Percentiles rank a stretch among this genome's conserved stretches.
Evolutionary conservation across 2,329 filamentous ascomycete genomes (phyloP).

Genomic region (Rhexocercosporidium sp.): DNA sequence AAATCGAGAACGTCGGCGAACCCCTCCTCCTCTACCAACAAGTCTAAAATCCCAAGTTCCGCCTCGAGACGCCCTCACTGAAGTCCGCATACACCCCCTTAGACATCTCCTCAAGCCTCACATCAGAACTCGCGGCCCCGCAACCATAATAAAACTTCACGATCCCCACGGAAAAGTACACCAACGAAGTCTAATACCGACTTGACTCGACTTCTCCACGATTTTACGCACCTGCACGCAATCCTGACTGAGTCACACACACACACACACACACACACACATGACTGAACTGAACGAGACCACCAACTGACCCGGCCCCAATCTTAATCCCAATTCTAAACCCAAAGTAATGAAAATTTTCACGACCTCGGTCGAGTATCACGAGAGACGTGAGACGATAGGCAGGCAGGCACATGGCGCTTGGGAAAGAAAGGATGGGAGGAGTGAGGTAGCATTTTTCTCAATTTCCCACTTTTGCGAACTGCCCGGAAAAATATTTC

Average conservation of each 20-base stretch:
- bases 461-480: background rate
- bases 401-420: background rate
- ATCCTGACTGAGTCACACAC: background rate
- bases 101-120: background rate
- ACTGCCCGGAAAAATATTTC: too few species aligned
- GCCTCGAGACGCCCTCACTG: too few species aligned
- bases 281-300: background rate
- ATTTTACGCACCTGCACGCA: background rate
- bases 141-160: background rate
- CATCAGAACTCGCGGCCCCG: background rate
- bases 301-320: too few species aligned
- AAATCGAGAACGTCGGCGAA: conserved; percentile 98
- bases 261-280: background rate
- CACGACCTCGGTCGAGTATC: background rate
- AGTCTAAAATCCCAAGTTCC: conserved; percentile 35
- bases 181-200: background rate
- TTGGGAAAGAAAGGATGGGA: background rate
- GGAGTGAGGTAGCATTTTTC: background rate
- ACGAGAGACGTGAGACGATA: background rate
- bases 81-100: background rate
- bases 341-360: background rate
- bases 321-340: background rate
- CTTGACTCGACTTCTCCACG: background rate
- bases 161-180: background rate
- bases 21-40: conserved; percentile 90